phyloP scores from a whole-genome alignment of 768 basidiomycete genomes.

The Cyathus striatus region DNA sequence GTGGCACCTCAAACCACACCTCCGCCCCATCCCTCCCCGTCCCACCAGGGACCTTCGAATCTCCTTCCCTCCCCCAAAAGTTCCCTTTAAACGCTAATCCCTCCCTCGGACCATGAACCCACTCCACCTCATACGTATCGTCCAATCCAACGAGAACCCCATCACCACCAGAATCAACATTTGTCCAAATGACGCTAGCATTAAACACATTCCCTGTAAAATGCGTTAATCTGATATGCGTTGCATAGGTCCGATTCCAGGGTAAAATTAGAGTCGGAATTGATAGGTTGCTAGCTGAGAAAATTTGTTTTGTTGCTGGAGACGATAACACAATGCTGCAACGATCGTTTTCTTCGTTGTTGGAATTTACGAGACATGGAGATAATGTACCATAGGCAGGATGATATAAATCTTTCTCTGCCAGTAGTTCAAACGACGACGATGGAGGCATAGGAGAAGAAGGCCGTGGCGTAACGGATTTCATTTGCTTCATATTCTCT shows the following conservation, averaged over 20 bases:
- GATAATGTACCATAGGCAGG: constrained; percentile 27
- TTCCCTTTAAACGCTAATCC: constrained; percentile 33
- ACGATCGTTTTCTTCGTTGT: constrained; percentile 3
- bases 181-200: constrained; percentile 30
- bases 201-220: constrained; percentile 34
- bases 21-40: constrained; percentile 28
- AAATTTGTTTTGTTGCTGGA: constrained; percentile 21
- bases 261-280: constrained; percentile 28
- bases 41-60: constrained; percentile 22
- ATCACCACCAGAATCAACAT: constrained; percentile 21
- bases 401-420: constrained; percentile 23
- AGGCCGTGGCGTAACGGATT: constrained; percentile 17
- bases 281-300: constrained; percentile 16
- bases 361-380: constrained; percentile 23
- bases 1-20: constrained; percentile 26
- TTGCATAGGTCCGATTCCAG: constrained; percentile 27
- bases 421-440: constrained; percentile 15
- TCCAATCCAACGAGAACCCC: constrained; percentile 30
- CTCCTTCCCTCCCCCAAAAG: constrained; percentile 36
- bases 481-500: constrained; percentile 13
- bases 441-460: constrained; percentile 14
- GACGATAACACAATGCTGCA: constrained; percentile 17
- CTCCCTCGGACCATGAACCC: constrained; percentile 26
- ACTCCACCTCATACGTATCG: constrained; percentile 31
- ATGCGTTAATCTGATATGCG: constrained; percentile 30